Evolutionary conservation across 768 basidiomycete genomes (phyloP), one percentile per base, ranked within the genome.

Genomic region (Polyporus arcularius): DNA sequence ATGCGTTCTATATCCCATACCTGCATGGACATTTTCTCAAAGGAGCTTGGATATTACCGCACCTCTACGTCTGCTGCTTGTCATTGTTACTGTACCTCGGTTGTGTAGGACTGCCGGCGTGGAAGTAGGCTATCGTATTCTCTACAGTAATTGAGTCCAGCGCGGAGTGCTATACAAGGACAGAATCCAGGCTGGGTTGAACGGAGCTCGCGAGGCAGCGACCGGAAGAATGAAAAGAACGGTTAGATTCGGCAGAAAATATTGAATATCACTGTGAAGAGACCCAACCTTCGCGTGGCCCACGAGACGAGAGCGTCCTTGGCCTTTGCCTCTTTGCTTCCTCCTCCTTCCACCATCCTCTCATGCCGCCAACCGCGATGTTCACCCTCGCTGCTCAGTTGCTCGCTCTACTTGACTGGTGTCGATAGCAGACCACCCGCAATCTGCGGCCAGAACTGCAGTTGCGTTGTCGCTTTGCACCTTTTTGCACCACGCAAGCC

Each of bases 221-320:
- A 43, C 54, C 48, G 60, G 55, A 21, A 52, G 41, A 56, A 61
- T 35, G 35, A 49, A 56, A 56, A 55, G 60, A 52, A 56, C 50
- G 42, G 60, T 16, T 50, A 42, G 45, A 16, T 52, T 55, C 63
- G 63, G 65, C 58, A 60, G 59, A 48, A 61, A 43, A 53, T 64
- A 51, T 56, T 43, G 51, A 55, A 53, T 63, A 62, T 70, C 66
- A 65, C 65, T 39, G 65, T 67, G 65, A 66, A 70, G 61, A 57
- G 65, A 53, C 40, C 53, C 58, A 53, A 40, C 54, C 21, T 65
- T 70, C 69, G 67, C 69, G 69, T 70, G 69, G 68, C 60, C 61
- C 46, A 51, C 53, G 50, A 53, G 54, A 53, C 52, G 39, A 55
- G 57, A 50, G 62, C 62, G 62, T 63, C 62, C 59, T 55, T 61